Evolutionary conservation across 2,329 filamentous ascomycete genomes (phyloP), one percentile per base, ranked within the genome.

Genomic region (Teratosphaeria viscida): DNA sequence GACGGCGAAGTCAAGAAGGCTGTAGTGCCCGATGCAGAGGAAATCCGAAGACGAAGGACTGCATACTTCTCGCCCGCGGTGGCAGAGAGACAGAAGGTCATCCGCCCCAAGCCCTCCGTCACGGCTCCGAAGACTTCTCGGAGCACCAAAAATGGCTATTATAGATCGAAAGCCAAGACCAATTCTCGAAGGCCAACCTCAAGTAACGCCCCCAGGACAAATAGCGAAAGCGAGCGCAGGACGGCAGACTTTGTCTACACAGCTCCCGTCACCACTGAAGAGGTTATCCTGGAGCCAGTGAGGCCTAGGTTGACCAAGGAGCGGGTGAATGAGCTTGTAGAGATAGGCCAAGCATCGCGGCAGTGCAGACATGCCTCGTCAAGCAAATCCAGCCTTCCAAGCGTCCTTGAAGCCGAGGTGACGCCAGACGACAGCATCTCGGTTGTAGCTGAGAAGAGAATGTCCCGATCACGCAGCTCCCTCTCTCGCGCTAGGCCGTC

Each of bases 31-130:
- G 75, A 76, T 61, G 61, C 76, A 47, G 72, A 76, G 57, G 75
- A 77, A 57, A 61, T 77, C 55, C 65, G 75, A 57, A 68, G 68
- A 35, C 69, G 70, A 58, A 62, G 75, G 63, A 70, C 71, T 34
- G 71, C 71, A 5, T 77, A 77, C 63, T 76, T 71, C 63, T 64
- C 12, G 23, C 37, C 39, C 12, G 65, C 57, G 62, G 70, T 57
- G 67, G 57, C 54, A 35, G 61, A 63, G 19, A 53, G 56, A 32
- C 58, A 60, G 43, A 62, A 62, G 43, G 34, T 62, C 34, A 59
- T 62, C 16, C 26, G 61, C 19, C 35, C 54, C 4, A 59, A 54
- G 52, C 16, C 54, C 6, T 27, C 52, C 2, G 19, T 56, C n/a
- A 37, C 39, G 11, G 34, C 54, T n/a, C 16, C 35, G 23, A 52